Evolutionary conservation across 2,329 filamentous ascomycete species (phyloP).

Genomic region (Sarocladiaceae sp.): DNA sequence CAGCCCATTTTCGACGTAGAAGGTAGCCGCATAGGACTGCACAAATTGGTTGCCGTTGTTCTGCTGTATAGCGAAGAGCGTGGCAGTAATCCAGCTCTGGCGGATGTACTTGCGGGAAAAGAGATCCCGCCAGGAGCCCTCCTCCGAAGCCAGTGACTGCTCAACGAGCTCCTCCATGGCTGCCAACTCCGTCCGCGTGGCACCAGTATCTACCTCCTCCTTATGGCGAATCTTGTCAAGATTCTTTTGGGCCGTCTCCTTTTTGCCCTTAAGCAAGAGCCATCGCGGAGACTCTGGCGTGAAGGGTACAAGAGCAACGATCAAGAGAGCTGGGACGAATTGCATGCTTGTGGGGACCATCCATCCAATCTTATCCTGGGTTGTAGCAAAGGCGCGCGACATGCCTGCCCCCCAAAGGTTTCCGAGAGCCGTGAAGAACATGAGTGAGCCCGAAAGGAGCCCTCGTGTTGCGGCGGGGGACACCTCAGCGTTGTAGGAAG

Average conservation of each 20-base stretch:
- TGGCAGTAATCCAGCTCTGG: slow-evolving; percentile 3
- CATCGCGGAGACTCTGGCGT: slow-evolving; percentile 7
- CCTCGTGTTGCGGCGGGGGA: slow-evolving; percentile 6
- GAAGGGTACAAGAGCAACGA: slow-evolving; percentile 2
- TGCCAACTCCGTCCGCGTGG: not conserved
- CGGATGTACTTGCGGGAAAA: slow-evolving; percentile 6
- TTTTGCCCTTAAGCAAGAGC: slow-evolving; percentile 2
- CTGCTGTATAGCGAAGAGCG: slow-evolving; percentile 8
- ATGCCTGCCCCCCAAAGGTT: slow-evolving; percentile 9
- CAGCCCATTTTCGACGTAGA: slow-evolving; percentile 8
- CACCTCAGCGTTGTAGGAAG: slow-evolving; percentile 11
- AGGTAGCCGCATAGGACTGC: slow-evolving; percentile 8
- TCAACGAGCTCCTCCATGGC: slow-evolving; percentile 4
- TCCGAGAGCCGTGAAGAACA: slow-evolving; percentile 7
- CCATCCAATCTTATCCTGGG: not conserved
- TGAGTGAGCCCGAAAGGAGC: slow-evolving; percentile 6
- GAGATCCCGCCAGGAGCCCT: slow-evolving; percentile 7
- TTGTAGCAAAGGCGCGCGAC: slow-evolving; percentile 2
- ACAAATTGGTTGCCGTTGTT: slow-evolving; percentile 10
- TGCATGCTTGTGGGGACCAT: slow-evolving; percentile 6
- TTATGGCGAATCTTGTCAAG: slow-evolving; percentile 8
- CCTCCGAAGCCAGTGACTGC: not conserved
- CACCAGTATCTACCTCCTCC: not conserved
- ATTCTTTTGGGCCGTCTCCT: not conserved
- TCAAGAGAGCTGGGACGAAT: slow-evolving; percentile 4